Conservation (phyloP, 1,284 basidiomycete species). For the Cryptococcus sp. region DNA sequence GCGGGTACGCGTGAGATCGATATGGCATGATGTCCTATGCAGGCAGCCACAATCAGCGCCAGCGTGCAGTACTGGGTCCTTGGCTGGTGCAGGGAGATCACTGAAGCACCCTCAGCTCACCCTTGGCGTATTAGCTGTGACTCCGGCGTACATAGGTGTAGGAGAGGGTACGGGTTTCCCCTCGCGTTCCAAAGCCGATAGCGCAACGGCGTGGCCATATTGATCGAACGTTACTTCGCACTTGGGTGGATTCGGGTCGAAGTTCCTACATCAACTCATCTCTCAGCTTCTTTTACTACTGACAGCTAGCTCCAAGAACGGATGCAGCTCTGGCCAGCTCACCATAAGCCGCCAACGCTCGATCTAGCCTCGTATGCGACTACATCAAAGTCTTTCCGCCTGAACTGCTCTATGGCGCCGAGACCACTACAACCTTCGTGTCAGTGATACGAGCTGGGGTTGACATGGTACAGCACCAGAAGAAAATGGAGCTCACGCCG, state of each 20-base stretch:
- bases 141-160: conserved; percentile 18
- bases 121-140: conserved; percentile 16
- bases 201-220: conserved; percentile 11
- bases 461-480: too few relatives aligned
- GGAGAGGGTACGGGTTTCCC: conserved; percentile 12
- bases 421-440: conserved; percentile 7
- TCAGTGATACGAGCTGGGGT: too few relatives aligned
- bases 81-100: background rate
- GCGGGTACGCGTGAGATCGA: conserved; percentile 14
- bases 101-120: conserved; percentile 4
- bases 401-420: conserved; percentile 19
- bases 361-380: conserved; percentile 13
- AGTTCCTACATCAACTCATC: conserved; percentile 12
- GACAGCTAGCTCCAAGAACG: too few relatives aligned
- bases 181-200: conserved; percentile 7
- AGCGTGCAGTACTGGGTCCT: background rate
- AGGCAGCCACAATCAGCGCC: background rate
- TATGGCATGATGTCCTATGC: conserved; percentile 18
- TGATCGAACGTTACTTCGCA: conserved; percentile 11
- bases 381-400: conserved; percentile 13
- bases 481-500: conserved; percentile 12
- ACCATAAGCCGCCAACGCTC: conserved; percentile 13
- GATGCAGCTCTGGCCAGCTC: too few relatives aligned
- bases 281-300: too few relatives aligned
- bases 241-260: conserved; percentile 10